phyloP scores from a whole-genome alignment of 352 stramenopile species.

The Aphanomyces euteiches region DNA sequence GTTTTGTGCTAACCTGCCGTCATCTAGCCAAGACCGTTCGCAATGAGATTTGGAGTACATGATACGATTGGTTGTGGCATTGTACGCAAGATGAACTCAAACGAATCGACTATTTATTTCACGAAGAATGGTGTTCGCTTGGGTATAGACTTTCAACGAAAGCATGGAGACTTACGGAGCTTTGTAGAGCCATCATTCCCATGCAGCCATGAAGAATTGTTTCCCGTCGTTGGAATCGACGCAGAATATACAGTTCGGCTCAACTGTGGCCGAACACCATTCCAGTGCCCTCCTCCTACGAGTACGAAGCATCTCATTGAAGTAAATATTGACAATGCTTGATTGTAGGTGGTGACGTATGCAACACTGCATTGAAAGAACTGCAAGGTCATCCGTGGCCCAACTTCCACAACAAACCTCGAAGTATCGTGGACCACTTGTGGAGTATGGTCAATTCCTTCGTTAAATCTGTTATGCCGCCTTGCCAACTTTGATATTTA shows the following conservation, averaged over 20 bases:
- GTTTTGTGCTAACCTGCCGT: neutral
- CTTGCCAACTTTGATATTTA: too few species aligned
- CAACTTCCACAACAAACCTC: neutral
- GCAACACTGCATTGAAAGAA: neutral
- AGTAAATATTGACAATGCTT: neutral
- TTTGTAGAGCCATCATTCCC: constrained; percentile 38
- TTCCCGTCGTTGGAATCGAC: constrained; percentile 79
- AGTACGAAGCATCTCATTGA: neutral
- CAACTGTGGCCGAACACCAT: constrained; percentile 80
- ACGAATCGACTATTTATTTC: constrained; percentile 58
- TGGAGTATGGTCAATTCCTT: neutral
- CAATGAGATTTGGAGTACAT: constrained; percentile 45
- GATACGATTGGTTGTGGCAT: constrained; percentile 77
- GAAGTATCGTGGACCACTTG: neutral
- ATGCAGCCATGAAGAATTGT: constrained; percentile 51
- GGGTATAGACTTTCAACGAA: neutral
- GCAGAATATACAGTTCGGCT: constrained; percentile 68
- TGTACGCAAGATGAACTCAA: constrained; percentile 37
- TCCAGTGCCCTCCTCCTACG: constrained; percentile 36
- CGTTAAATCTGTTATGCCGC: neutral
- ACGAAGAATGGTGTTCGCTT: constrained; percentile 51
- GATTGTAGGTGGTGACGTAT: neutral
- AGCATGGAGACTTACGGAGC: too few species aligned
- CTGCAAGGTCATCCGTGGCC: constrained; percentile 4
- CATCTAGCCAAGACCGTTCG: constrained; percentile 42